A percentile compares a stretch with the other conserved stretches of the same genome.
Conservation (phyloP, 768 basidiomycete genomes). For the Kwoniella pini region DNA sequence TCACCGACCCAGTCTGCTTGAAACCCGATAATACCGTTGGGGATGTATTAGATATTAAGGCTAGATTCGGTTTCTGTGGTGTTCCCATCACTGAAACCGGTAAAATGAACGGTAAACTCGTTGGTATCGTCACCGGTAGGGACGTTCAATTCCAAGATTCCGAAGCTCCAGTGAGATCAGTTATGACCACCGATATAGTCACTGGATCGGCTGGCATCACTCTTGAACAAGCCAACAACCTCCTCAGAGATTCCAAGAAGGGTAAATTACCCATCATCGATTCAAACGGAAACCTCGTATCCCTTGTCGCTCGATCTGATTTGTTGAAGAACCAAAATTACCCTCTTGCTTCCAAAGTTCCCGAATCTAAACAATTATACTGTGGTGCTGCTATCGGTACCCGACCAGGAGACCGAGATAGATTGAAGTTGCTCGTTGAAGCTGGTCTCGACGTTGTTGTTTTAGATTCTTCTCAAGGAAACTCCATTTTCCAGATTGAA, state of each 20-base stretch:
- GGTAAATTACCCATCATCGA: constrained; percentile 91
- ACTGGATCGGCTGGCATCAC: constrained; percentile 87
- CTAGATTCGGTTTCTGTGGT: constrained; percentile 87
- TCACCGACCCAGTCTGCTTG: constrained; percentile 88
- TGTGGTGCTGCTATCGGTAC: constrained; percentile 96
- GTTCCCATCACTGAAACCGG: constrained; percentile 96
- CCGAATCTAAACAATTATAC: constrained; percentile 88
- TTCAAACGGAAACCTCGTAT: constrained; percentile 65
- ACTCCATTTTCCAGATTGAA: constrained; percentile 88
- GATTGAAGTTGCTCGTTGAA: constrained; percentile 80
- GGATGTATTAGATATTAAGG: constrained; percentile 91
- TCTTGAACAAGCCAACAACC: constrained; percentile 84
- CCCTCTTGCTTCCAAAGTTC: constrained; percentile 89
- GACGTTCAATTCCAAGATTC: constrained; percentile 89
- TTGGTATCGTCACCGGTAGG: constrained; percentile 94
- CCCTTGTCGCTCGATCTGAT: constrained; percentile 93
- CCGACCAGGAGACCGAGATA: constrained; percentile 79
- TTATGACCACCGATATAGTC: constrained; percentile 89
- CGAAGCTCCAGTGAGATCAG: constrained; percentile 66
- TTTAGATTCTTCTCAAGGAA: constrained; percentile 95
- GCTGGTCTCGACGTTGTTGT: constrained; percentile 94
- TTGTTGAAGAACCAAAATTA: constrained; percentile 96
- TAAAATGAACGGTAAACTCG: constrained; percentile 79
- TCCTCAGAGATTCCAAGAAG: constrained; percentile 94
- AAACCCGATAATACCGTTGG: constrained; percentile 74